Base-by-base conservation (phyloP, 129 eudicot genomes). In the Kitagawia praeruptora region DNA sequence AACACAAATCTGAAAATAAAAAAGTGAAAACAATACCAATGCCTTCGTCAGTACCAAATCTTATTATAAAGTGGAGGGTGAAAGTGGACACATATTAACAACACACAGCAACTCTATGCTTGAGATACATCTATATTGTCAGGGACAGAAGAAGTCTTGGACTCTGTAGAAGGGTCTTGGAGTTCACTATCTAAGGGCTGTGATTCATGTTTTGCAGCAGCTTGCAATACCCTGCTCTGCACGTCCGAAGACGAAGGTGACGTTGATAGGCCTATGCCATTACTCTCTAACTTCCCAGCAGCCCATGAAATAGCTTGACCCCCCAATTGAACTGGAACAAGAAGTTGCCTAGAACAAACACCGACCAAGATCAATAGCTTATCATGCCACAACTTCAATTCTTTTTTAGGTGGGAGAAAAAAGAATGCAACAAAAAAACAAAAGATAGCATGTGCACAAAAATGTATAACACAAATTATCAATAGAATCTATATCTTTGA, bases 201-300 rank as follows among this genome's bases (percentile, higher is more conserved):
- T 39, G 99, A 95, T 83, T 95, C 97, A 23, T 91, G 99, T 85
- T 95, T 95, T 11, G 97, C 99, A 70, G 97, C 99, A 79, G 97
- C 99, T 83, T 95, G 99, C 83, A 95, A 66, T 21, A 95, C 99
- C 83, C 96, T 81, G 90, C 84, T 95, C 79, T 92, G 99, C 69
- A 95, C 89, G 67, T 95, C 93, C 44, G 94, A 81, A 45, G 97
- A 95, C 19, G 99, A 95, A 66, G 99, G 99, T 7, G 96, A 88
- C 28, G 97, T 87, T 51, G 99, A 96, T 49, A 95, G 85, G 16
- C 93, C 93, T 15, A 85, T 89, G 39, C 93, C 88, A 77, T 82
- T 95, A 8, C 82, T 82, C 81, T 95, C 99, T 77, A 90, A 76
- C 82, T 92, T 92, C 54, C 89, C 95, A 67, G 95, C 87, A 25